phyloP scores from a whole-genome alignment of 2,329 filamentous ascomycete genomes.

The Penicillium sp. region DNA sequence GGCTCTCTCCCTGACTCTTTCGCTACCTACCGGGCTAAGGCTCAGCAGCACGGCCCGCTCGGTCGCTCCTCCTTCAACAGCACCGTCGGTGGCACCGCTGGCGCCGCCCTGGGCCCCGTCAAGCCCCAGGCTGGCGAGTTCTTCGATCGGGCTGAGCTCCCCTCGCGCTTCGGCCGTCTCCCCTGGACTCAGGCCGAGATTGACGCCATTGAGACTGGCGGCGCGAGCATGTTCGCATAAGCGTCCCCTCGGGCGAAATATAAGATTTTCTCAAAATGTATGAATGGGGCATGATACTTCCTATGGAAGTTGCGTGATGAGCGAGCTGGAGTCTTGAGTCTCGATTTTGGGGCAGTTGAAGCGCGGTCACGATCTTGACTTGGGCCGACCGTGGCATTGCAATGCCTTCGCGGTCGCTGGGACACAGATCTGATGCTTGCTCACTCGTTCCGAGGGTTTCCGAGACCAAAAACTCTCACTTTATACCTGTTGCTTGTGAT shows the following conservation, averaged over 20 bases:
- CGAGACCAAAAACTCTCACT: background rate
- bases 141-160: conserved; percentile 85
- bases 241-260: background rate
- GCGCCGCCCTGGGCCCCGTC: conserved; percentile 64
- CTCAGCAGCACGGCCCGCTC: conserved; percentile 58
- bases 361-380: background rate
- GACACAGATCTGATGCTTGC: background rate
- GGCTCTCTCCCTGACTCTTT: conserved; percentile 53
- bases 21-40: conserved; percentile 54
- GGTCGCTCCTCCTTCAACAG: conserved; percentile 32
- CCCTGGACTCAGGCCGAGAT: conserved; percentile 75
- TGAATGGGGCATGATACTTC: conserved; percentile 19
- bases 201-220: conserved; percentile 88
- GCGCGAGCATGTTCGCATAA: conserved; percentile 58
- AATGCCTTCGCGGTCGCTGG: background rate
- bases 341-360: conserved; percentile 8
- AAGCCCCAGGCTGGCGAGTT: conserved; percentile 62
- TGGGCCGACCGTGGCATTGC: conserved; percentile 6
- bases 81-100: conserved; percentile 53
- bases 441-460: conserved; percentile 3
- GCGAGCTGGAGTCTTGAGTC: background rate
- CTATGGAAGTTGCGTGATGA: conserved; percentile 12
- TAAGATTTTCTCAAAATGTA: conserved; percentile 9
- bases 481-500: conserved; percentile 5
- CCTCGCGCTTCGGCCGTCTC: conserved; percentile 67